A percentile compares a stretch with the other conserved stretches of the same genome.
These are phyloP conservation scores for Ascochyta lentis DNA, from an alignment of 2,329 filamentous ascomycete species.

Conservation along the genomic window DNA sequence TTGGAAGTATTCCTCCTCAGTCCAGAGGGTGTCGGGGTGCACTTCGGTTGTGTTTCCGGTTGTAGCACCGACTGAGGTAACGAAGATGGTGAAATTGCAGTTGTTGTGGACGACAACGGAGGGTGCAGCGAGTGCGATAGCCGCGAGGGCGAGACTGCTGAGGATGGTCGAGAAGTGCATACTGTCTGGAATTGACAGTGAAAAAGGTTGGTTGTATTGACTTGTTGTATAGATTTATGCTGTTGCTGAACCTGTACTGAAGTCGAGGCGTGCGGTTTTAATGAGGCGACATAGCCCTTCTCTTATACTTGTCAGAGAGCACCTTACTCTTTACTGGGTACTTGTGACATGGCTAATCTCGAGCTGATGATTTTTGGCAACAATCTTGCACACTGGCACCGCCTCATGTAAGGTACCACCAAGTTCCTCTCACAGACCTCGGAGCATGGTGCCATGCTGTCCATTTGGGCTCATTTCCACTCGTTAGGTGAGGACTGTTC, in stretches of 20 bases:
- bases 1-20: conserved; percentile 25
- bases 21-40: conserved; percentile 6
- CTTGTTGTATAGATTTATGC: not conserved
- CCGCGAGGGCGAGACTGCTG: conserved; percentile 20
- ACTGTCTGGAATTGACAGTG: not conserved
- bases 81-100: conserved; percentile 31
- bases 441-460: conserved; percentile 15
- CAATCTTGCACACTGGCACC: conserved; percentile 20
- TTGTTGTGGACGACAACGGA: conserved; percentile 33
- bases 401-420: conserved; percentile 21
- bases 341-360: conserved; percentile 4
- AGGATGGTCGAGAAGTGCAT: conserved; percentile 30
- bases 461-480: not conserved
- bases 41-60: conserved; percentile 14
- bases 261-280: not conserved
- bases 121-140: conserved; percentile 21
- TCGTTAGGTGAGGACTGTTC: not conserved
- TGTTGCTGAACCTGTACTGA: not conserved
- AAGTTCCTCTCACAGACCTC: conserved; percentile 1
- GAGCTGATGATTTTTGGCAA: conserved; percentile 1
- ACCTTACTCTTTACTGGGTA: not conserved
- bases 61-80: conserved; percentile 25
- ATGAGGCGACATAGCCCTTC: not conserved
- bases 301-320: conserved; percentile 9
- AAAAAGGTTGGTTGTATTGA: not conserved